Conservation (phyloP, 257 asterid species). For the Fraxinus excelsior region DNA sequence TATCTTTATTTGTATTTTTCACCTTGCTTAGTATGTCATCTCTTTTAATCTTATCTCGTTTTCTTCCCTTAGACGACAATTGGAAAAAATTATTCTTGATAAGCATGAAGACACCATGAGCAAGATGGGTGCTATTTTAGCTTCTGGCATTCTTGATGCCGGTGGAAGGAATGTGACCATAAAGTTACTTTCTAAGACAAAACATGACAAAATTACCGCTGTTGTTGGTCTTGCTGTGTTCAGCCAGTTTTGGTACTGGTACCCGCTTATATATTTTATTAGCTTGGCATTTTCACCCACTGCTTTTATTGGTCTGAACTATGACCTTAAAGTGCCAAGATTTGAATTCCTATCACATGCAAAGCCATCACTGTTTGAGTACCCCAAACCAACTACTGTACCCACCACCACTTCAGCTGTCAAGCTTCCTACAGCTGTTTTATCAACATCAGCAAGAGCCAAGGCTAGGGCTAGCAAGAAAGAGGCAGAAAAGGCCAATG, state of each 20-base stretch:
- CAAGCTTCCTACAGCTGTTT: slow-evolving; percentile 87
- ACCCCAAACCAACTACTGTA: slow-evolving; percentile 83
- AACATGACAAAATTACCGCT: slow-evolving; percentile 85
- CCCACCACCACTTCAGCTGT: slow-evolving; percentile 72
- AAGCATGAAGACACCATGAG: slow-evolving; percentile 99
- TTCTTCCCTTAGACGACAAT: slow-evolving; percentile 63
- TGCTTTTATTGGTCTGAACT: slow-evolving; percentile 86
- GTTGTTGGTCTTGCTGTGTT: slow-evolving; percentile 96
- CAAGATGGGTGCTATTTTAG: slow-evolving; percentile 99
- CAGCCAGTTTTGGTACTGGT: slow-evolving; percentile 99
- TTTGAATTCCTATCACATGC: slow-evolving; percentile 92
- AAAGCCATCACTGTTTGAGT: slow-evolving; percentile 82
- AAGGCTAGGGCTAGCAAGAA: slow-evolving; percentile 84
- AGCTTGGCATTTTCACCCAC: slow-evolving; percentile 97
- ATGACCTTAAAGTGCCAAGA: slow-evolving; percentile 86
- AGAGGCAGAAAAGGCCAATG: slow-evolving; percentile 75
- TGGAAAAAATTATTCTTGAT: slow-evolving; percentile 86
- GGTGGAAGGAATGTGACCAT: slow-evolving; percentile 95
- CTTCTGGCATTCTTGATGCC: slow-evolving; percentile 95
- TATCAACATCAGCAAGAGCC: slow-evolving; percentile 90
- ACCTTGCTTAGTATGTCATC: not conserved
- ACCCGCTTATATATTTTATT: slow-evolving; percentile 87
- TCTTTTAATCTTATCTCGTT: slow-evolving; percentile 18
- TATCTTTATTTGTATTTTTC: not conserved
- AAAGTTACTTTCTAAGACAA: slow-evolving; percentile 80